Conservation (phyloP, 2,329 filamentous ascomycete species). For the Aureobasidium sp. region DNA sequence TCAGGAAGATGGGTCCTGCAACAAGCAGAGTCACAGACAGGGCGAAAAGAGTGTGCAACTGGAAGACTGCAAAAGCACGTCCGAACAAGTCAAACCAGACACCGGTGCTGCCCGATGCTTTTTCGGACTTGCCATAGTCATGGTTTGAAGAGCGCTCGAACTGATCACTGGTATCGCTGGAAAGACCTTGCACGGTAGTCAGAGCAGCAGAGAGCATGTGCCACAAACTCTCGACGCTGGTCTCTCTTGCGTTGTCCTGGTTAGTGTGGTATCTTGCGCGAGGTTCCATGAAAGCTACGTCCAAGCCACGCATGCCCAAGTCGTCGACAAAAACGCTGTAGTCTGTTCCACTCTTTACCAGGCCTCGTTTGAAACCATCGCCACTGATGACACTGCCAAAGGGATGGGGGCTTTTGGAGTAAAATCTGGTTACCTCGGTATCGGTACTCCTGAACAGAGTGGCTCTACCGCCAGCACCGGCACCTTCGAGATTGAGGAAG, state of each 20-base stretch:
- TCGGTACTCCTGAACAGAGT: constrained; percentile 84
- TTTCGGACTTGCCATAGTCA: constrained; percentile 53
- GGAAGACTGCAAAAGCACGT: constrained; percentile 66
- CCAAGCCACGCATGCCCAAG: constrained; percentile 76
- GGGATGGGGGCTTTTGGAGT: constrained; percentile 61
- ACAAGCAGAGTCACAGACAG: constrained; percentile 78
- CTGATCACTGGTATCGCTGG: constrained; percentile 55
- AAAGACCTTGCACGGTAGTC: constrained; percentile 62
- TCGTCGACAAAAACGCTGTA: constrained; percentile 73
- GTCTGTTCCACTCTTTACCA: constrained; percentile 81
- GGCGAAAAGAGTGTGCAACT: constrained; percentile 75
- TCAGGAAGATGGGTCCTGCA: constrained; percentile 64
- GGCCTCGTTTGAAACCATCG: constrained; percentile 72
- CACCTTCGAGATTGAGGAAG: constrained; percentile 91
- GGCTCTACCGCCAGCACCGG: constrained; percentile 82
- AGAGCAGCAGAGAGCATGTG: constrained; percentile 88
- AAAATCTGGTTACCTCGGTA: constrained; percentile 73
- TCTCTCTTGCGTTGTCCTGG: constrained; percentile 76
- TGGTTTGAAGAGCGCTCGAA: constrained; percentile 56
- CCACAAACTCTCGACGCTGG: constrained; percentile 66
- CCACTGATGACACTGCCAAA: constrained; percentile 75
- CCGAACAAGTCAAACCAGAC: constrained; percentile 97
- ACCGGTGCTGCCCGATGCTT: constrained; percentile 50
- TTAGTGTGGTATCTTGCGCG: constrained; percentile 83
- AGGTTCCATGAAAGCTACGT: constrained; percentile 85